Evolutionary conservation across 1,284 basidiomycete species (phyloP).

Genomic region (Austropuccinia psidii): DNA sequence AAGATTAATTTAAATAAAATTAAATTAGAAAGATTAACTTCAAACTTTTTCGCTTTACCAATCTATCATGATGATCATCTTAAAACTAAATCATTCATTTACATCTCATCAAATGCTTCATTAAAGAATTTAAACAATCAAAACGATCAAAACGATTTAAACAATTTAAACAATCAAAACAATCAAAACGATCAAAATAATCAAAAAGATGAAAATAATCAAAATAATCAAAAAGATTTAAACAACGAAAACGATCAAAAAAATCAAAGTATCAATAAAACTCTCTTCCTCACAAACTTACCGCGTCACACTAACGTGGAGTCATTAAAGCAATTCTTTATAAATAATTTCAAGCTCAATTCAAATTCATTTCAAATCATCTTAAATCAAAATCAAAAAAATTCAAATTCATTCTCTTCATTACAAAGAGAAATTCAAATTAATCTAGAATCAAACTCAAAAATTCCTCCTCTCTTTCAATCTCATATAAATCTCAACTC

Average conservation of each 20-base stretch:
- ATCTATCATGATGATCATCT: neutral
- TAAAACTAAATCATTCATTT: too few species aligned
- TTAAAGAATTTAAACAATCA: too few species aligned
- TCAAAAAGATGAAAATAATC: neutral
- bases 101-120: too few species aligned
- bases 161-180: too few species aligned
- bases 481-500: neutral
- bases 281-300: neutral
- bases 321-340: neutral
- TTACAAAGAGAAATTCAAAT: neutral
- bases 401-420: neutral
- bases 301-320: neutral
- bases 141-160: too few species aligned
- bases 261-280: neutral
- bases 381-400: neutral
- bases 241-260: neutral
- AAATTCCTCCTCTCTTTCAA: neutral
- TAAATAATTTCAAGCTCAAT: neutral
- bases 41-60: neutral
- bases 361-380: neutral
- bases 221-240: neutral
- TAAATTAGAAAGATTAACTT: neutral
- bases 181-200: too few species aligned
- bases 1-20: too few species aligned
- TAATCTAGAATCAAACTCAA: neutral